Conservation (phyloP, 345 rosid genomes). For the Bruguiera sexangula region DNA sequence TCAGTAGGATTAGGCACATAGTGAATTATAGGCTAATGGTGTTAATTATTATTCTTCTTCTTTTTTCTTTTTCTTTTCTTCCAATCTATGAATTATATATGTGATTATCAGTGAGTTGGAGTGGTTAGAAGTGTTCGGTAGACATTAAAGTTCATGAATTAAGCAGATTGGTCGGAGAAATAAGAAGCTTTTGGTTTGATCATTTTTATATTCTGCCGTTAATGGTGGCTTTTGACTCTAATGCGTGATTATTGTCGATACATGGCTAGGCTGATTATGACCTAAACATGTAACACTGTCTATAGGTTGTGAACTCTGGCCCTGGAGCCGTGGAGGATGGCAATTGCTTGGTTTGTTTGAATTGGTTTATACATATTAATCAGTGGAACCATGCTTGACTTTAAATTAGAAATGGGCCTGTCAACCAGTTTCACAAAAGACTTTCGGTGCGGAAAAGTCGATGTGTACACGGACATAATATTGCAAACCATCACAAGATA, state of each 20-base stretch:
- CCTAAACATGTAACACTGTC: no score
- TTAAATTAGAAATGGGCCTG: no score
- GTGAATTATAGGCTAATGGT: background rate
- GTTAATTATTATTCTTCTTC: background rate
- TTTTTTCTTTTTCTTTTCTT: background rate
- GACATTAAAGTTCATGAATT: constrained; percentile 1
- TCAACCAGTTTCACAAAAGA: no score
- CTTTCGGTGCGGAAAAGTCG: background rate
- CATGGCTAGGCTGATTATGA: no score
- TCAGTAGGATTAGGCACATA: constrained; percentile 10
- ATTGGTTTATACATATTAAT: no score
- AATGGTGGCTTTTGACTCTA: constrained; percentile 23
- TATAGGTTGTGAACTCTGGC: no score
- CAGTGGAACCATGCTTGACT: no score
- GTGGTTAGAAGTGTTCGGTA: constrained; percentile 18
- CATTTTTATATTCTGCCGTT: constrained; percentile 1
- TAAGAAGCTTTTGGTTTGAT: background rate
- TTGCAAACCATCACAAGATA: background rate
- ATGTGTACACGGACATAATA: background rate
- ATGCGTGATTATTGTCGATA: constrained; percentile 6
- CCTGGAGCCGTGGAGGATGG: no score
- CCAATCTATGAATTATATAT: background rate
- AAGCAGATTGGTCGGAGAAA: constrained; percentile 5
- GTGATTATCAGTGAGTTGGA: constrained; percentile 11
- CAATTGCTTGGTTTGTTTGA: no score